Percentiles rank a stretch among this genome's conserved stretches.
Evolutionary conservation across 768 basidiomycete species (phyloP).

Genomic region (Mrakia gelida): DNA sequence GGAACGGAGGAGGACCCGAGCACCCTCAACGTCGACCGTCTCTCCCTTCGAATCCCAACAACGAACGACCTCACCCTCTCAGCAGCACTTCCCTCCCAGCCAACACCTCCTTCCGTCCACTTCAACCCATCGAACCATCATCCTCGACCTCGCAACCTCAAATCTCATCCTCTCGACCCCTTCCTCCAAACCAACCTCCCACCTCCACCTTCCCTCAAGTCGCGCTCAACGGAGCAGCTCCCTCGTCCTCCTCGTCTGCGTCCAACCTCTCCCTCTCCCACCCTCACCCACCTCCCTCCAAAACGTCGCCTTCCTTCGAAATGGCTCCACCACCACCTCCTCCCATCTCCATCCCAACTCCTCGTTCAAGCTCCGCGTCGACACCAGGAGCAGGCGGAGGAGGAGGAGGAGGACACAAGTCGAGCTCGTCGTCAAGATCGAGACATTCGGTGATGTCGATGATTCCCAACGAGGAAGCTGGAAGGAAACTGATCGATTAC

Average conservation of each 20-base stretch:
- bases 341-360: conserved; percentile 7
- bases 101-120: neutral
- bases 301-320: neutral
- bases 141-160: neutral
- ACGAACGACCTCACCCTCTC: neutral
- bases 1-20: neutral
- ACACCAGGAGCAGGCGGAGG: neutral
- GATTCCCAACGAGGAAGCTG: conserved; percentile 26
- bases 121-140: neutral
- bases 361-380: neutral
- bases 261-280: neutral
- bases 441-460: neutral
- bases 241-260: neutral
- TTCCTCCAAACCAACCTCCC: neutral
- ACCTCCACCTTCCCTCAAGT: neutral
- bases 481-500: conserved; percentile 21
- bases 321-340: neutral
- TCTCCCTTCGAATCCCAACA: neutral
- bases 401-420: neutral
- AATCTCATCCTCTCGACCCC: neutral
- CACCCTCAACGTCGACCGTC: conserved; percentile 10
- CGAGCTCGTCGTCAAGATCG: neutral
- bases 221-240: neutral
- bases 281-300: neutral
- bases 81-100: neutral